Conservation (phyloP, 2,329 filamentous ascomycete genomes). For the Penicillium janthinellum region DNA sequence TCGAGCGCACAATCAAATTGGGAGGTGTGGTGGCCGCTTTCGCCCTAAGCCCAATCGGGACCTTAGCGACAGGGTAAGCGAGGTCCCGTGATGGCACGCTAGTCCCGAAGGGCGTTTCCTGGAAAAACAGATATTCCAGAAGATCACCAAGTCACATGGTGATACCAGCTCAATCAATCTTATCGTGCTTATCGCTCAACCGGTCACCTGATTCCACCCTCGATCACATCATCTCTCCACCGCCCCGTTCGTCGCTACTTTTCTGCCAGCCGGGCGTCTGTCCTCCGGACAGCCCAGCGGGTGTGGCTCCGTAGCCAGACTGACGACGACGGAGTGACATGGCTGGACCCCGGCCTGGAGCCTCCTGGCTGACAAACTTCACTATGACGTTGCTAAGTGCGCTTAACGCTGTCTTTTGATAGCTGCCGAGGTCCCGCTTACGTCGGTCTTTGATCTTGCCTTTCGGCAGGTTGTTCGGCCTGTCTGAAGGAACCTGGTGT, state of each 20-base stretch:
- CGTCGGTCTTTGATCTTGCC: constrained; percentile 8
- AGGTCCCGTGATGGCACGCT: constrained; percentile 36
- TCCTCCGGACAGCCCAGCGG: constrained; percentile 29
- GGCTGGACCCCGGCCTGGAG: constrained; percentile 15
- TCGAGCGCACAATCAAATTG: constrained; percentile 44
- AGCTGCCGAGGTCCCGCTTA: neutral
- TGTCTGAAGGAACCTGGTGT: neutral
- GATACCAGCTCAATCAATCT: neutral
- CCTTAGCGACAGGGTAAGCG: constrained; percentile 44
- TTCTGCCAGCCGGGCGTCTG: constrained; percentile 34
- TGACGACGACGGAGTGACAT: constrained; percentile 12
- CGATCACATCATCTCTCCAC: constrained; percentile 20
- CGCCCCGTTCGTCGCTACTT: neutral
- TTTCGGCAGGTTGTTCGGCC: neutral
- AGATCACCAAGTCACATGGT: neutral
- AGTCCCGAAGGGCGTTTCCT: constrained; percentile 14
- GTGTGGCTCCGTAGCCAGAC: neutral
- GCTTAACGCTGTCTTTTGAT: neutral
- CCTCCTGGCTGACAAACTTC: constrained; percentile 24
- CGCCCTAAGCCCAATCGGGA: constrained; percentile 40
- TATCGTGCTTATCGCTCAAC: neutral
- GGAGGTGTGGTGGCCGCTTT: constrained; percentile 39
- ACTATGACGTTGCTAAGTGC: constrained; percentile 23
- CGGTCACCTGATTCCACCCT: neutral
- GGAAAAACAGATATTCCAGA: constrained; percentile 3